phyloP scores from a whole-genome alignment of 1,284 basidiomycete genomes.

The Ceratobasidium sp. region DNA sequence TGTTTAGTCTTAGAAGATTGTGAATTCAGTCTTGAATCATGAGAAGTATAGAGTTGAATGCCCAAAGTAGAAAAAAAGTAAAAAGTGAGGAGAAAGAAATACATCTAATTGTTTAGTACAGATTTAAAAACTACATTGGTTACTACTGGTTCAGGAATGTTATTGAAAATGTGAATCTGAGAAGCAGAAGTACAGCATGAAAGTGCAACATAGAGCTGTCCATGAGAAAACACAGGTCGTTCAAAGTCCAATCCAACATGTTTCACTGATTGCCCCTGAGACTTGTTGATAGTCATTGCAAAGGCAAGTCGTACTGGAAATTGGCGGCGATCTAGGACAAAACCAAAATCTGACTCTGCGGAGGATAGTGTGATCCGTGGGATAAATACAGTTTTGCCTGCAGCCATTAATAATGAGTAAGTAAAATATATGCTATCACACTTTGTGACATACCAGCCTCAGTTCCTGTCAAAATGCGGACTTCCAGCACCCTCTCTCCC shows the following conservation, averaged over 20 bases:
- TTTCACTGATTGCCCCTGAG: slow-evolving; percentile 56
- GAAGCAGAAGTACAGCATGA: slow-evolving; percentile 41
- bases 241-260: slow-evolving; percentile 45
- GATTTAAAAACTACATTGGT: slow-evolving; percentile 29
- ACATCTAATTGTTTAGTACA: slow-evolving; percentile 1
- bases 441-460: slow-evolving; percentile 46
- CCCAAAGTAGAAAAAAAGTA: no score
- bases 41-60: no score
- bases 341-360: slow-evolving; percentile 48
- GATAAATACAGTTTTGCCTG: slow-evolving; percentile 49
- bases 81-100: no score
- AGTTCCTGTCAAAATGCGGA: slow-evolving; percentile 49
- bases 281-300: slow-evolving; percentile 57
- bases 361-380: slow-evolving; percentile 50
- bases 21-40: no score
- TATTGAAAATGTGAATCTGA: slow-evolving; percentile 43
- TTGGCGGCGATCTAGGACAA: slow-evolving; percentile 50
- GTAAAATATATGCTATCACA: no score
- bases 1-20: no score
- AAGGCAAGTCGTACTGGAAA: slow-evolving; percentile 56
- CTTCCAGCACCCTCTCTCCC: slow-evolving; percentile 48
- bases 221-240: slow-evolving; percentile 42
- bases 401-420: no score
- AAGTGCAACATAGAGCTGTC: slow-evolving; percentile 46
- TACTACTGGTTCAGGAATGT: slow-evolving; percentile 46